phyloP scores from a whole-genome alignment of 768 basidiomycete species.

The Tulasnella calospora region DNA sequence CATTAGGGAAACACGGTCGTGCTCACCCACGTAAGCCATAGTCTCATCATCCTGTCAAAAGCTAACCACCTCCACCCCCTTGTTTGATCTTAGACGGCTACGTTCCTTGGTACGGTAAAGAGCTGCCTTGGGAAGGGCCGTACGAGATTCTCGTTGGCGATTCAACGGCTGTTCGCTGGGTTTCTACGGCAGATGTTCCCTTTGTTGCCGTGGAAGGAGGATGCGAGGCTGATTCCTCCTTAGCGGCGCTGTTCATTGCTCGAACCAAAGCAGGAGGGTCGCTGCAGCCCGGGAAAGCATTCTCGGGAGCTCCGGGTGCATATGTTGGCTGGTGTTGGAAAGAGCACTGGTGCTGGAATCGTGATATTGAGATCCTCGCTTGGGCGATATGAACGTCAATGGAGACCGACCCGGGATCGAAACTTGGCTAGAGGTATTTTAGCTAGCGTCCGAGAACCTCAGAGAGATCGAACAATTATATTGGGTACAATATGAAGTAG shows the following conservation, averaged over 20 bases:
- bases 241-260: not conserved
- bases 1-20: not conserved
- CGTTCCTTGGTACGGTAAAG: not conserved
- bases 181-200: not conserved
- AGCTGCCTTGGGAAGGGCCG: not conserved
- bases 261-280: not conserved
- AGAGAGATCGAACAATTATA: no score
- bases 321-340: not conserved
- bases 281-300: not conserved
- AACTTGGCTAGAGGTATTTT: no score
- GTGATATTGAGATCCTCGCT: not conserved
- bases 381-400: not conserved
- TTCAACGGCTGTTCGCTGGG: not conserved
- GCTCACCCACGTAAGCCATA: not conserved
- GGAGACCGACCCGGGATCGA: no score
- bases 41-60: not conserved
- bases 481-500: no score
- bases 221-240: not conserved
- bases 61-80: not conserved
- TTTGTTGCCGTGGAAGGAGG: not conserved
- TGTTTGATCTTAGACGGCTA: not conserved
- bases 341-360: not conserved
- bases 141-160: slow-evolving; percentile 3
- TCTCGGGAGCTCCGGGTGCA: not conserved
- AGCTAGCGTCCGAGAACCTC: no score